These are phyloP conservation scores for Penicillium sp. DNA, from an alignment of 2,329 filamentous ascomycete species.

Conservation along the genomic window DNA sequence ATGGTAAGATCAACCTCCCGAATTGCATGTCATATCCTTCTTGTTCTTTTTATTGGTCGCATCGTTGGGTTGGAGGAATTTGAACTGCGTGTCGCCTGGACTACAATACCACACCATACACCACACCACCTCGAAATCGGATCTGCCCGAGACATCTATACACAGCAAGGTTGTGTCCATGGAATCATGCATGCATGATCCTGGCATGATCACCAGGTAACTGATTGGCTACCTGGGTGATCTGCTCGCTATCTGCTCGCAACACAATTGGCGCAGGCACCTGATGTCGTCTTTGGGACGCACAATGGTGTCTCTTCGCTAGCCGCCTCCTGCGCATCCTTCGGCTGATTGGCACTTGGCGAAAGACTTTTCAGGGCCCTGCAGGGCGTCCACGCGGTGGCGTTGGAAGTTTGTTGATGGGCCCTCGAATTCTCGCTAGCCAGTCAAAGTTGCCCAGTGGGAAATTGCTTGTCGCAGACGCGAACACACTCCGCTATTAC, in stretches of 20 bases:
- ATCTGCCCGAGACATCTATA: background rate
- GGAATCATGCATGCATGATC: conserved; percentile 10
- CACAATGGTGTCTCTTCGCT: conserved; percentile 9
- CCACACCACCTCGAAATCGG: conserved; percentile 12
- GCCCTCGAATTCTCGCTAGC: background rate
- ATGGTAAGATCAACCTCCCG: conserved; percentile 39
- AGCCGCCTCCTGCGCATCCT: background rate
- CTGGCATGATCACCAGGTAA: background rate
- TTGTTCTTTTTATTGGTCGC: conserved; percentile 8
- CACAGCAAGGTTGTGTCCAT: conserved; percentile 2
- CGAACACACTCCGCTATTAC: conserved; percentile 33
- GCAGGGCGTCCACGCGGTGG: conserved; percentile 16
- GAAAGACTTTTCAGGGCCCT: conserved; percentile 11
- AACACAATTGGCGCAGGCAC: conserved; percentile 11
- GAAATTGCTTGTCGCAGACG: conserved; percentile 26
- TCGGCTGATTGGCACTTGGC: conserved; percentile 12
- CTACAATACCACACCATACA: conserved; percentile 2
- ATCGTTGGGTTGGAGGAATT: conserved; percentile 18
- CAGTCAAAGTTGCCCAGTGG: background rate
- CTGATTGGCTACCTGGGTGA: conserved; percentile 9
- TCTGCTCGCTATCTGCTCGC: conserved; percentile 7
- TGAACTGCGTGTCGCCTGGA: conserved; percentile 9
- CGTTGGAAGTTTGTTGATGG: conserved; percentile 10
- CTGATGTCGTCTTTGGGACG: conserved; percentile 19
- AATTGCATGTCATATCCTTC: background rate